These are phyloP conservation scores for Magnolia officinalis DNA, from an alignment of 164 flowering plant genomes.

Conservation along the genomic window DNA sequence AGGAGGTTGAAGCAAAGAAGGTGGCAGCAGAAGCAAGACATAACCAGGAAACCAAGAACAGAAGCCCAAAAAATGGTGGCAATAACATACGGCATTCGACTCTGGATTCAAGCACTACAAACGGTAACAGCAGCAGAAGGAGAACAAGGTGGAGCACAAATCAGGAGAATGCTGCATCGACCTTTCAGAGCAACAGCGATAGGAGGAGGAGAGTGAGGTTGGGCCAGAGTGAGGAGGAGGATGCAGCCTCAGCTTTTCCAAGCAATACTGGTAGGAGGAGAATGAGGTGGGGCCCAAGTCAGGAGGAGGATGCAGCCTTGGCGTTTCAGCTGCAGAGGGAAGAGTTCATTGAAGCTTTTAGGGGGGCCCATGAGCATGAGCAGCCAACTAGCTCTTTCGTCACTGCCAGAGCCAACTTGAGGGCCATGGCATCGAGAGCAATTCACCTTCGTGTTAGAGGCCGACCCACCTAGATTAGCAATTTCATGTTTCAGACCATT, in stretches of 20 bases:
- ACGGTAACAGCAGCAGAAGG: constrained; percentile 2
- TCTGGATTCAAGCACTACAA: neutral
- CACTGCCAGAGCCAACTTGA: constrained; percentile 49
- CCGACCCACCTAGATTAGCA: neutral
- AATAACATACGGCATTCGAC: neutral
- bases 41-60: constrained; percentile 19
- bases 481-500: neutral
- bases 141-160: constrained; percentile 21
- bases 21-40: constrained; percentile 26
- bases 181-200: neutral
- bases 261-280: neutral
- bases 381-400: neutral
- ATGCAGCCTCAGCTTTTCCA: neutral
- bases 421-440: constrained; percentile 87
- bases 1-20: constrained; percentile 72
- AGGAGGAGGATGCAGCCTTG: constrained; percentile 81
- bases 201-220: constrained; percentile 15
- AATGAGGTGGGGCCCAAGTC: constrained; percentile 28
- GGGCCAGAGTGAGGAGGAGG: constrained; percentile 30
- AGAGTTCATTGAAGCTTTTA: constrained; percentile 63
- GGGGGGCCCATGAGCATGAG: constrained; percentile 20
- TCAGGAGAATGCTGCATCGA: constrained; percentile 23
- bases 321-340: constrained; percentile 89
- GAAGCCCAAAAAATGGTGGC: constrained; percentile 13
- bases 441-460: constrained; percentile 30